Conservation (phyloP, 345 rosid genomes). For the Euclidium syriacum region DNA sequence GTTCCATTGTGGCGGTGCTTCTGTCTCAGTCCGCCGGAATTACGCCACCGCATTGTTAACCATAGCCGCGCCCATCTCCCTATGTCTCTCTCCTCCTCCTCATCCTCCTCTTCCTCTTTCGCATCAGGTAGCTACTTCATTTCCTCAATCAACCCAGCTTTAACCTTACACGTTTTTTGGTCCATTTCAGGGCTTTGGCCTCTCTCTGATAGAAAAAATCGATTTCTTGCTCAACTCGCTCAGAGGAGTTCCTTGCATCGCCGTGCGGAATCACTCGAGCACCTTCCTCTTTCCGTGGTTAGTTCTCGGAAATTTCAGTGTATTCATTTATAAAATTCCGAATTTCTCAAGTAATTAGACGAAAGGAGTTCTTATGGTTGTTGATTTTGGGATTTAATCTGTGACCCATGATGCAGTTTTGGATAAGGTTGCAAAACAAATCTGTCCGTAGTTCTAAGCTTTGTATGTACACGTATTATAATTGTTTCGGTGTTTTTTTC, state of each 20-base stretch:
- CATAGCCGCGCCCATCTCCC: not conserved
- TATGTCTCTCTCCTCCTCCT: not conserved
- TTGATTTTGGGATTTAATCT: not conserved
- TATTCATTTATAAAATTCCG: not conserved
- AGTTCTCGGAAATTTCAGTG: not conserved
- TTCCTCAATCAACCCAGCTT: not conserved
- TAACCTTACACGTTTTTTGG: not conserved
- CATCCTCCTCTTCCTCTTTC: conserved; percentile 19
- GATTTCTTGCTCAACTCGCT: conserved; percentile 2
- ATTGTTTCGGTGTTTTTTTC: not conserved
- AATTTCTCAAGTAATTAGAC: not conserved
- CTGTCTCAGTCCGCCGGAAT: conserved; percentile 23
- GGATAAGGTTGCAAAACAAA: conserved; percentile 22
- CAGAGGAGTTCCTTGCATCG: not conserved
- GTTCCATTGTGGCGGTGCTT: conserved; percentile 31
- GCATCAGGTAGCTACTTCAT: conserved; percentile 14
- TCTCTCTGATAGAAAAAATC: conserved; percentile 6
- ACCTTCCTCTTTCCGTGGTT: conserved; percentile 24
- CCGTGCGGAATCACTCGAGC: not conserved
- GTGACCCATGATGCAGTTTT: not conserved
- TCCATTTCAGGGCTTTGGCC: conserved; percentile 10
- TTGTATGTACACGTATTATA: not conserved
- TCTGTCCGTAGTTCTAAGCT: not conserved
- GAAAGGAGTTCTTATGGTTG: not conserved
- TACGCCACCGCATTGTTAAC: conserved; percentile 13